Evolutionary conservation across 352 stramenopile species (phyloP), one percentile per base, ranked within the genome.

Genomic region (Phytophthora pseudosyringae): DNA sequence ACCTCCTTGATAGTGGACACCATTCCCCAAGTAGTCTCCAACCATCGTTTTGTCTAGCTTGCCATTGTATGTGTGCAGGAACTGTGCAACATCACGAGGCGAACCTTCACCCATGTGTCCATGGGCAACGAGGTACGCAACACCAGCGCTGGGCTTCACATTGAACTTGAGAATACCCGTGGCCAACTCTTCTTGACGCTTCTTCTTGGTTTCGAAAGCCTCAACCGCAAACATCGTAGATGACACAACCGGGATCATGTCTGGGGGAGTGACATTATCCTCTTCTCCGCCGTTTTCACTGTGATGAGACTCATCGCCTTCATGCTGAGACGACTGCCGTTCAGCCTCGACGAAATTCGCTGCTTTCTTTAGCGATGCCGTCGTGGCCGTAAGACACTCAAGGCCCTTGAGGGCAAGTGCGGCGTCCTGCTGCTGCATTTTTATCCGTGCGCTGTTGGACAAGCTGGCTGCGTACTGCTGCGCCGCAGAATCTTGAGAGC

Each of bases 101-200:
- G 96, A 96, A 4, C 92, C 85, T 59, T 97, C 73, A 21, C 94
- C 86, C 55, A 99, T 71, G 71, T 98, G 95, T 9, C 97, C 97
- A 51, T 90, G 83, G 55, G 97, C 78, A 10, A 92, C 84, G 5
- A 99, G 83, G 60, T 97, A 99, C 63, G 91, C 85, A 43, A 98
- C 83, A 35, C 95, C 94, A 49, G 89, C 78, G 35, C 86, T 96
- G 0, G 97, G 88, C 45, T 98, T 99, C 18, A 99, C 86, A 47
- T 98, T 99, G 73, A 99, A 99, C 76, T 99, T 99, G 21, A 99
- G 76, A 38, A 97, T 92, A 2, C 97, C 98, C 11, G 93, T 98
- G 18, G 97, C 89, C 49, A 99, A 91, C 67, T 99, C 98, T 69
- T 99, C 95, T 67, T 99, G 88, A 3, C 94, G 83, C 39, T 93